Conservation (phyloP, 2,329 filamentous ascomycete genomes). For the Fusarium metavorans region DNA sequence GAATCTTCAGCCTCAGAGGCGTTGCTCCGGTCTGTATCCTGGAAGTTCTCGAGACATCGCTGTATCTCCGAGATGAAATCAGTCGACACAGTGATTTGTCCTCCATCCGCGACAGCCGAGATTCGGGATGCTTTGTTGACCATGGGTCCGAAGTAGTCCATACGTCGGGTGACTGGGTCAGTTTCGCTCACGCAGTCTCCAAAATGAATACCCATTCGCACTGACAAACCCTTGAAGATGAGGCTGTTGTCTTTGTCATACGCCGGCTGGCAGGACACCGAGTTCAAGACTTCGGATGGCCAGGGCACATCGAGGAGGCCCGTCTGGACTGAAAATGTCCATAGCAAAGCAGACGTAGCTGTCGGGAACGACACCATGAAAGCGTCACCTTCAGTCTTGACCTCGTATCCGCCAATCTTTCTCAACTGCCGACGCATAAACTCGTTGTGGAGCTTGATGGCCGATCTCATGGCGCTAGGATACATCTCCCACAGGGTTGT, state of each 20-base stretch:
- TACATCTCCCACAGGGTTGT: slow-evolving; percentile 97
- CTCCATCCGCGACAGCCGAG: slow-evolving; percentile 92
- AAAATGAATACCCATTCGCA: slow-evolving; percentile 98
- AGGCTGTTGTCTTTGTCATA: slow-evolving; percentile 86
- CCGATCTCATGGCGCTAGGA: slow-evolving; percentile 93
- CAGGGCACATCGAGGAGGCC: slow-evolving; percentile 89
- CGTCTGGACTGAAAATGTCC: slow-evolving; percentile 95
- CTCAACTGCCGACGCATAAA: slow-evolving; percentile 94
- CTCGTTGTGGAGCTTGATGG: slow-evolving; percentile 97
- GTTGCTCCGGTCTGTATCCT: slow-evolving; percentile 81
- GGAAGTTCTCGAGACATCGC: slow-evolving; percentile 87
- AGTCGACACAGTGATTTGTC: slow-evolving; percentile 95
- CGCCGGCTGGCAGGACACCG: slow-evolving; percentile 84
- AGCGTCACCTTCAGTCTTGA: slow-evolving; percentile 99
- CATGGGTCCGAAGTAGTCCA: slow-evolving; percentile 99
- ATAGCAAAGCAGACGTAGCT: slow-evolving; percentile 91
- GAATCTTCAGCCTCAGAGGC: slow-evolving; percentile 75
- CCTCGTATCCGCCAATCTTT: slow-evolving; percentile 95
- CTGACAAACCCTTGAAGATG: slow-evolving; percentile 94
- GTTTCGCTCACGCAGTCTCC: slow-evolving; percentile 94
- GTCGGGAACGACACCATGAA: slow-evolving; percentile 99
- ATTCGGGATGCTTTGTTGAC: slow-evolving; percentile 97
- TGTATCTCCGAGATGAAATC: slow-evolving; percentile 98
- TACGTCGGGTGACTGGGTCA: slow-evolving; percentile 95
- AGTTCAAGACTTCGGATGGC: slow-evolving; percentile 92